Conservation (phyloP, 2,329 filamentous ascomycete species). For the Sporothrix brasiliensis region DNA sequence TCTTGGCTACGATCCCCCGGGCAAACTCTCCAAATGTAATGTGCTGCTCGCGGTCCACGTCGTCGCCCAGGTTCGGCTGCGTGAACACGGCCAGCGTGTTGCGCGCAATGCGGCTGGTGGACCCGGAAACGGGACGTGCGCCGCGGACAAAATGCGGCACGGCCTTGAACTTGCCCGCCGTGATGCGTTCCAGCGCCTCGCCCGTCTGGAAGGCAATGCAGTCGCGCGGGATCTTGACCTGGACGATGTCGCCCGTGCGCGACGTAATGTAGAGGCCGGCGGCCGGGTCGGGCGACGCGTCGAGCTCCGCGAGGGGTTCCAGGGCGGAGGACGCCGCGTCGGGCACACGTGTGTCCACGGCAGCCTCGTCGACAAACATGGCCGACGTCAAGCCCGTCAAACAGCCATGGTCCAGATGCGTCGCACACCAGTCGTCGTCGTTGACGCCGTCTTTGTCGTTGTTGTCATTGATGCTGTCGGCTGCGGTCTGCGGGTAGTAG, state of each 20-base stretch:
- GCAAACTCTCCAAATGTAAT: conserved; percentile 78
- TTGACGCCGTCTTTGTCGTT: not conserved
- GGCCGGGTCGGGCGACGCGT: conserved; percentile 74
- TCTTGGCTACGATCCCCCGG: conserved; percentile 61
- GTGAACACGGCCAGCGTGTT: conserved; percentile 97
- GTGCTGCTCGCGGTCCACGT: conserved; percentile 68
- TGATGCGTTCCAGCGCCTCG: conserved; percentile 88
- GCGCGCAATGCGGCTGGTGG: conserved; percentile 60
- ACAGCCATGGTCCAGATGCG: conserved; percentile 88
- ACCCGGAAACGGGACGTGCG: conserved; percentile 53
- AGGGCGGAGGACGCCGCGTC: conserved; percentile 41
- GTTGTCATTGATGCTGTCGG: not conserved
- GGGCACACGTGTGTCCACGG: conserved; percentile 38
- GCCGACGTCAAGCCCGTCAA: conserved; percentile 91
- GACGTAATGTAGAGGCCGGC: conserved; percentile 95
- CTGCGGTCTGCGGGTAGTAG: conserved; percentile 72
- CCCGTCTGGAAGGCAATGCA: conserved; percentile 96
- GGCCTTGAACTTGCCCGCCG: conserved; percentile 85
- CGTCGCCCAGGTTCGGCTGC: conserved; percentile 86
- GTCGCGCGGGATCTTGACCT: conserved; percentile 87
- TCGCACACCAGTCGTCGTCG: conserved; percentile 91
- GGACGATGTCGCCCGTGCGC: conserved; percentile 77
- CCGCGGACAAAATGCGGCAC: conserved; percentile 95
- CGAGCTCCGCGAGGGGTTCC: conserved; percentile 68
- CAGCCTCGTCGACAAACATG: conserved; percentile 87